Base-by-base conservation (phyloP, 2,329 filamentous ascomycete species). In the Daldinia sp. region DNA sequence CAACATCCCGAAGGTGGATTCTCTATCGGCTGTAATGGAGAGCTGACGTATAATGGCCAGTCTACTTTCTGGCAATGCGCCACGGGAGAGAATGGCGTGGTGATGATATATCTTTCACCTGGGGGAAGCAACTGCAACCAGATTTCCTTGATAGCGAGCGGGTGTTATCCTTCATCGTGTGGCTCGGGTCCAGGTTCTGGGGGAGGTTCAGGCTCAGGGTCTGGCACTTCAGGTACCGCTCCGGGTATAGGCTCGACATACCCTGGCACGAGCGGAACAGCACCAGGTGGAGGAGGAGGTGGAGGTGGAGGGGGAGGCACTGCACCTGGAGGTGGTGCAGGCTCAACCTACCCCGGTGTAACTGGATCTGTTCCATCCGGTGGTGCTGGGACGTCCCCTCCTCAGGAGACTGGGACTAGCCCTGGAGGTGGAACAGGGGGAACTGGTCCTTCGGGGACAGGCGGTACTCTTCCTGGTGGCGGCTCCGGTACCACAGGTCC, bases 1-100 rank as follows among this genome's bases (percentile, higher is more conserved):
- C 85, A 84, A 20, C 68, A 68, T 6, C 82, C 86, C 7, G 82
- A 81, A 37, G 68, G 79, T 5, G 88, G 88, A 41, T 91, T 91
- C 79, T 79, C 80, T 13, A 81, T 90, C 62, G 81, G 77, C 55
- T 84, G 83, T 26, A 79, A 85, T 69, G 88, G 88, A 26, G 74
- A 78, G 4, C 74, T 92, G 23, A 80, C 81, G 1, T 86, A 83
- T 75, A 79, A 87, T 18, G 84, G 83, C 42, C 82, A 80, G 72
- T 78, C 80, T 4, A 79, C 79, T n/a, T 91, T 91, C 76, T 87
- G 85, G 74, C 84, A 87, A 53, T 92, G 90, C 74, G 83, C 85
- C 28, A 88, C 88, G 2, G 73, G 71, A 2, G 83, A 85, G 56
- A 72, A 82, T 26, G 82, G 81, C n/a, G 83, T 86, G 57, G 86